Evolutionary conservation across 371 early-diverging fungal species (phyloP).

Genomic region (Synchytrium microbalum): DNA sequence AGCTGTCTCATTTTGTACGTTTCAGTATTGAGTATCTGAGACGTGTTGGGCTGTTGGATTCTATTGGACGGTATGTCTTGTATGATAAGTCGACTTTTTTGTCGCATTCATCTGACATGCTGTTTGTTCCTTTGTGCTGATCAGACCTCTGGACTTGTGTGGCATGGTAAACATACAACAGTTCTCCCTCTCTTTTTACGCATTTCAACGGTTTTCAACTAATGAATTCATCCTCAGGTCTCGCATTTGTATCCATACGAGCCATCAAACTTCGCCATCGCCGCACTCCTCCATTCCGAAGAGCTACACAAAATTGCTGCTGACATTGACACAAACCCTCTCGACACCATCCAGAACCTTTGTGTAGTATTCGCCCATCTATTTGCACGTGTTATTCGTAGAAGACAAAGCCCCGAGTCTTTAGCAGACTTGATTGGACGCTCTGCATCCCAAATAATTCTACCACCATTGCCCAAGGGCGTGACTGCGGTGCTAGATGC

Average conservation of each 20-base stretch:
- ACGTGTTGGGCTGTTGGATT: neutral
- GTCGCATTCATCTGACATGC: too few species aligned
- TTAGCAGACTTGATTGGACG: neutral
- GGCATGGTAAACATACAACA: neutral
- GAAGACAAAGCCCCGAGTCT: neutral
- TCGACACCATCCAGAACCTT: neutral
- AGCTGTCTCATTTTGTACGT: neutral
- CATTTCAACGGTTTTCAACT: too few species aligned
- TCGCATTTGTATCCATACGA: slow-evolving; percentile 5
- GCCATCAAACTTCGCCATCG: slow-evolving; percentile 10
- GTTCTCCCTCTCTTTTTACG: neutral
- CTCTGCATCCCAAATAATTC: neutral
- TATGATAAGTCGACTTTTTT: too few species aligned
- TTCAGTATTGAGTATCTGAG: neutral
- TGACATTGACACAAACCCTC: neutral
- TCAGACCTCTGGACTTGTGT: neutral
- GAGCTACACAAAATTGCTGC: neutral
- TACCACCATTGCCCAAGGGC: neutral
- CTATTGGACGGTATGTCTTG: neutral
- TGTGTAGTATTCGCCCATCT: neutral
- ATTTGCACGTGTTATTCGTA: neutral
- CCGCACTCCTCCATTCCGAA: slow-evolving; percentile 4
- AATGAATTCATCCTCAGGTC: too few species aligned
- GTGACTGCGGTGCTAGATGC: neutral
- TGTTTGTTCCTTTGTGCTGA: too few species aligned